Conservation (phyloP, 2,329 filamentous ascomycete genomes). For the Pseudocercospora macadamiae region DNA sequence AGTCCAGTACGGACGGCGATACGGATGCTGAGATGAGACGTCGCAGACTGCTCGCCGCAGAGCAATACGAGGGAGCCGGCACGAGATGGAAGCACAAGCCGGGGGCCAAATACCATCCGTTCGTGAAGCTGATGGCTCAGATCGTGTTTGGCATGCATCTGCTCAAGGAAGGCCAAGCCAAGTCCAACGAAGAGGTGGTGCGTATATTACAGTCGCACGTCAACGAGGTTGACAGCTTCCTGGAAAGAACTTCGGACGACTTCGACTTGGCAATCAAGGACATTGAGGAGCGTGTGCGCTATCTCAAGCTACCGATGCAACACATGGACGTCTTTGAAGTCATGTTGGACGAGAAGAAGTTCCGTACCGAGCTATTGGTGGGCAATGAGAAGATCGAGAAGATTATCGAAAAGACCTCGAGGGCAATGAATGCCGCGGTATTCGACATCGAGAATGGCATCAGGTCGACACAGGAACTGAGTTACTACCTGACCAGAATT, state of each 20-base stretch:
- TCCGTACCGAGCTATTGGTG: constrained; percentile 78
- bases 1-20: constrained; percentile 39
- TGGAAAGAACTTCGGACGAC: constrained; percentile 84
- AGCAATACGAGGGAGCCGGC: constrained; percentile 69
- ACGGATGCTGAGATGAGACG: constrained; percentile 64
- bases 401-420: constrained; percentile 78
- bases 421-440: constrained; percentile 74
- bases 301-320: constrained; percentile 79
- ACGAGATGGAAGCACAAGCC: constrained; percentile 75
- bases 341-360: constrained; percentile 82
- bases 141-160: constrained; percentile 93
- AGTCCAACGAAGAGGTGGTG: constrained; percentile 85
- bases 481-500: constrained; percentile 71
- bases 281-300: constrained; percentile 76
- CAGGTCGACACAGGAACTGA: constrained; percentile 74
- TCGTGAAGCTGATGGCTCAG: constrained; percentile 88
- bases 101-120: constrained; percentile 78
- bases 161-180: constrained; percentile 80
- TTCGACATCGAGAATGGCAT: constrained; percentile 79
- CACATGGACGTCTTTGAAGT: constrained; percentile 81
- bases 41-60: constrained; percentile 68
- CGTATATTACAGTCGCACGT: constrained; percentile 89
- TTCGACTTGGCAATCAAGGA: constrained; percentile 77
- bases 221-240: constrained; percentile 88
- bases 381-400: constrained; percentile 92